A percentile compares a stretch with the other conserved stretches of the same genome.
Evolutionary conservation across 352 stramenopile genomes (phyloP).

Genomic region (Blastocystis sp.): DNA sequence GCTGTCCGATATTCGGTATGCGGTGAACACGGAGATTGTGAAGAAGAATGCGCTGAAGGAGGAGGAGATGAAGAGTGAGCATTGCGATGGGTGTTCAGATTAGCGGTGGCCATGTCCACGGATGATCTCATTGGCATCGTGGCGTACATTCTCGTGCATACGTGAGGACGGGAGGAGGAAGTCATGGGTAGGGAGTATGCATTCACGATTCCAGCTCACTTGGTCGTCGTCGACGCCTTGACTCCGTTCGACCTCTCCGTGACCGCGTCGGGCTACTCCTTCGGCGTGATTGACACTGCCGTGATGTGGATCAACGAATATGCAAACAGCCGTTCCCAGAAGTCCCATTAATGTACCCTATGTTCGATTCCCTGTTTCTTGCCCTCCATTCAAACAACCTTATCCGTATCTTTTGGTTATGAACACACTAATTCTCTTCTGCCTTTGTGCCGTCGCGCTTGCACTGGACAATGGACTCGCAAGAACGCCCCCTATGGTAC

Average conservation of each 20-base stretch:
- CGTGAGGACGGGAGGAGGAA: not conserved
- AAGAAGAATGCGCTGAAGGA: not conserved
- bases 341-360: not conserved
- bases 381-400: no score
- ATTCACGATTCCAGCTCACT: conserved; percentile 1
- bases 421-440: not conserved
- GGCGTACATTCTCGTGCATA: conserved; percentile 23
- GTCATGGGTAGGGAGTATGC: conserved; percentile 26
- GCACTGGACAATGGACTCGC: conserved; percentile 74
- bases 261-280: conserved; percentile 19
- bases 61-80: not conserved
- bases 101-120: conserved; percentile 49
- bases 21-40: conserved; percentile 8
- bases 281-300: conserved; percentile 43
- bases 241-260: conserved; percentile 27
- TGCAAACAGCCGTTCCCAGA: not conserved
- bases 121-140: conserved; percentile 52
- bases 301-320: conserved; percentile 61
- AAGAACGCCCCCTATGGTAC: conserved; percentile 74
- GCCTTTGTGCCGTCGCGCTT: not conserved
- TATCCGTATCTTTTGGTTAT: not conserved
- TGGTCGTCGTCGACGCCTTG: conserved; percentile 29
- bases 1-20: conserved; percentile 32
- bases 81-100: not conserved
- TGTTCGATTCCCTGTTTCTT: no score